These are phyloP conservation scores for Scheffersomyces titani DNA, from an alignment of 1,139 yeast genomes.

Conservation along the genomic window DNA sequence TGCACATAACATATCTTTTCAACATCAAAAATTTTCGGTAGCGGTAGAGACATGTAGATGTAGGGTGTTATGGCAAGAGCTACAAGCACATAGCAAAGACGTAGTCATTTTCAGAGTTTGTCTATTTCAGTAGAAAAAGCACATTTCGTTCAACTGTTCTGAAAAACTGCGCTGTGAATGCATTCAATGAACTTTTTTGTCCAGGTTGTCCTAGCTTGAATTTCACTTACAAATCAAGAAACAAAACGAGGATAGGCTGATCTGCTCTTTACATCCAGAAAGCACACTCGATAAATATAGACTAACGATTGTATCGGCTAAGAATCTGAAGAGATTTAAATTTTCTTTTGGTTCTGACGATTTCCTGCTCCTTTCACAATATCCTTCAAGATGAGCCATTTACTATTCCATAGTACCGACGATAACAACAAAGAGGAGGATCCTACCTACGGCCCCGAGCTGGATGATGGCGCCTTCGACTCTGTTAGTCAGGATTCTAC, in stretches of 20 bases:
- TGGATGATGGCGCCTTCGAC: neutral
- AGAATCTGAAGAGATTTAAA: no score
- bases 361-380: neutral
- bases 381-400: constrained; percentile 20
- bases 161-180: neutral
- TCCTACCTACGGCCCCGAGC: neutral
- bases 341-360: neutral
- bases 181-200: neutral
- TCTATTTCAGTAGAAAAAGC: neutral
- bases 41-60: neutral
- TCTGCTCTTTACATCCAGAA: neutral
- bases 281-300: neutral
- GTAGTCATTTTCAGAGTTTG: neutral
- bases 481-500: neutral
- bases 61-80: neutral
- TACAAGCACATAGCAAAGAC: neutral
- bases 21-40: neutral
- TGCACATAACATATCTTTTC: neutral
- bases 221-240: neutral
- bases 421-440: constrained; percentile 1
- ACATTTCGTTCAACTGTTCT: neutral
- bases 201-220: neutral
- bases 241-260: neutral
- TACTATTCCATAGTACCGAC: constrained; percentile 23
- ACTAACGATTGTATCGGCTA: neutral